phyloP scores from a whole-genome alignment of 306 rosid species.

The Gleditsia sinensis region DNA sequence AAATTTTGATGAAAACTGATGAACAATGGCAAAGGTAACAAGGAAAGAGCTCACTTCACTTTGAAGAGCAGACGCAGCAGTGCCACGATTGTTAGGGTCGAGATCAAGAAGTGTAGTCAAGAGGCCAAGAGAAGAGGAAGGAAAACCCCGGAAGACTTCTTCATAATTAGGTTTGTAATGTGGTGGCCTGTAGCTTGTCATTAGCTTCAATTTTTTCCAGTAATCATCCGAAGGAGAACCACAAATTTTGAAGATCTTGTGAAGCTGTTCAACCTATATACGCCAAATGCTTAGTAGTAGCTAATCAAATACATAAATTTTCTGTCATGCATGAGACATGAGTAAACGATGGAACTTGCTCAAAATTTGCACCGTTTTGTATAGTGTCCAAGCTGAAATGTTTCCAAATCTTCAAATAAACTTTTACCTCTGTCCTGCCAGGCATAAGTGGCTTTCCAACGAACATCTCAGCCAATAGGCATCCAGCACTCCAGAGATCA shows the following conservation, averaged over 20 bases:
- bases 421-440: conserved; percentile 76
- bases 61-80: conserved; percentile 45
- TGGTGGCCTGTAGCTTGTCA: conserved; percentile 51
- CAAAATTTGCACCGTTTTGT: not conserved
- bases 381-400: not conserved
- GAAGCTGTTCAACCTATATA: conserved; percentile 78
- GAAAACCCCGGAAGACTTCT: conserved; percentile 28
- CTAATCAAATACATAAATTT: not conserved
- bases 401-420: conserved; percentile 1
- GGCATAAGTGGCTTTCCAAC: conserved; percentile 68
- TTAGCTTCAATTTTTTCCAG: conserved; percentile 58
- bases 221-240: conserved; percentile 78
- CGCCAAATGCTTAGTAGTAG: not conserved
- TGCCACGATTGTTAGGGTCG: conserved; percentile 37
- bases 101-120: conserved; percentile 46
- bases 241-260: conserved; percentile 79
- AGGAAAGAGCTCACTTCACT: conserved; percentile 36
- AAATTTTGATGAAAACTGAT: too few relatives aligned
- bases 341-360: not conserved
- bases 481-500: conserved; percentile 93
- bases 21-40: not conserved
- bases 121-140: conserved; percentile 36
- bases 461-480: conserved; percentile 75
- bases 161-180: conserved; percentile 41
- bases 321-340: conserved; percentile 4